phyloP scores from a whole-genome alignment of 306 rosid genomes.

The Quercus aquifolioides region DNA sequence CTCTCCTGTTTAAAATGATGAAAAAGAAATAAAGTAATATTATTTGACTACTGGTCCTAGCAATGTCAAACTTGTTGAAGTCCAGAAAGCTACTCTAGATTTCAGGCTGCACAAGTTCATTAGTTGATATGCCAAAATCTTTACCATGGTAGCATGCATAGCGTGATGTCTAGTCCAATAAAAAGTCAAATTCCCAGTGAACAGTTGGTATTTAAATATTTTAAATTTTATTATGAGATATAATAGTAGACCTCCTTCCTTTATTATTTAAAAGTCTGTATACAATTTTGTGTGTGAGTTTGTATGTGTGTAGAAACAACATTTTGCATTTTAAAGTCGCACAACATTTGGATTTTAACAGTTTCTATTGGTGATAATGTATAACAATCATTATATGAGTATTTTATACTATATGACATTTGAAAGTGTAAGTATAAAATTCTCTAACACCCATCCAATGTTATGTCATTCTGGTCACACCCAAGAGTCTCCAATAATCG shows the following conservation, averaged over 20 bases:
- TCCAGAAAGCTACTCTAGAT: background rate
- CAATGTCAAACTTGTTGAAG: background rate
- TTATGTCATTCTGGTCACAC: background rate
- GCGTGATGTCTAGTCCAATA: background rate
- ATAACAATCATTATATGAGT: background rate
- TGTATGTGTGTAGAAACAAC: background rate
- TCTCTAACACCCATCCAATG: background rate
- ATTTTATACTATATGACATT: background rate
- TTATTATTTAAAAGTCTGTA: background rate
- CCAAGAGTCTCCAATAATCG: background rate
- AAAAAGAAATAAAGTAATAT: background rate
- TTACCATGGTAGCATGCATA: background rate
- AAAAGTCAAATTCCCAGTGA: background rate
- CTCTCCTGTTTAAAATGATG: conserved; percentile 50
- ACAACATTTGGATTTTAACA: too few relatives aligned
- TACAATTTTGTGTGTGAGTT: background rate
- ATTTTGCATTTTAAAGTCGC: background rate
- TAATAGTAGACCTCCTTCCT: background rate
- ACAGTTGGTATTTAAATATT: background rate
- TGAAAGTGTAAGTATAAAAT: background rate
- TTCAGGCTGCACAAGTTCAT: background rate
- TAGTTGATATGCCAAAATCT: background rate
- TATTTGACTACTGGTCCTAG: background rate
- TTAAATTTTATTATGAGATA: too few relatives aligned
- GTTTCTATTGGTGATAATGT: background rate